Evolutionary conservation across 768 basidiomycete genomes (phyloP).

Genomic region (Tylopilus felleus): DNA sequence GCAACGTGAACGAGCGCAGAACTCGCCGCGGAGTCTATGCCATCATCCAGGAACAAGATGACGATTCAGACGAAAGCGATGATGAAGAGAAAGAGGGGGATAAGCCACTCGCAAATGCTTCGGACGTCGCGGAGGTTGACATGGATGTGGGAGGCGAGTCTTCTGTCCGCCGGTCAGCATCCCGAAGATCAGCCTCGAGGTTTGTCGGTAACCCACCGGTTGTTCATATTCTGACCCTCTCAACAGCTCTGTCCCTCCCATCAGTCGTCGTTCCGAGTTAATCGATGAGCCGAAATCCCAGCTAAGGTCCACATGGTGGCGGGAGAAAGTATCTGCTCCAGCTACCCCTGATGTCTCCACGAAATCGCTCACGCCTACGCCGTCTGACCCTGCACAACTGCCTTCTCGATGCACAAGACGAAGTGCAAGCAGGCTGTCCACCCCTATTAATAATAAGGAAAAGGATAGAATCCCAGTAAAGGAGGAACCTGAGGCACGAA

Average conservation of each 20-base stretch:
- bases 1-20: slow-evolving; percentile 75
- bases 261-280: slow-evolving; percentile 28
- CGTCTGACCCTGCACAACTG: slow-evolving; percentile 23
- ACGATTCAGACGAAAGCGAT: slow-evolving; percentile 61
- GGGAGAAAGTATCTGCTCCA: slow-evolving; percentile 43
- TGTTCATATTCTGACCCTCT: slow-evolving; percentile 11
- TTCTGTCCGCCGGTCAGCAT: slow-evolving; percentile 20
- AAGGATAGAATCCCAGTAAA: slow-evolving; percentile 45
- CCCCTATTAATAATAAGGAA: slow-evolving; percentile 31
- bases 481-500: slow-evolving; percentile 48
- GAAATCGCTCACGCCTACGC: slow-evolving; percentile 37
- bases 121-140: slow-evolving; percentile 48
- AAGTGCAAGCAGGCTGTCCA: slow-evolving; percentile 32
- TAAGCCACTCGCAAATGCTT: slow-evolving; percentile 44
- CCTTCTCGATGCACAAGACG: slow-evolving; percentile 30
- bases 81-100: slow-evolving; percentile 49
- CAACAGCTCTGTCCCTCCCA: slow-evolving; percentile 27
- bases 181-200: slow-evolving; percentile 27
- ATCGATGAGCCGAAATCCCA: slow-evolving; percentile 29
- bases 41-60: slow-evolving; percentile 54
- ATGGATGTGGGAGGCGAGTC: slow-evolving; percentile 43
- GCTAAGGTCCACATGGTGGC: slow-evolving; percentile 56
- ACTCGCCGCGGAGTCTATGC: slow-evolving; percentile 83
- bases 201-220: slow-evolving; percentile 12
- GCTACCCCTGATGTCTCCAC: slow-evolving; percentile 48